Evolutionary conservation across 2,329 filamentous ascomycete genomes (phyloP), one percentile per base, ranked within the genome.

Genomic region (Colletotrichum echinochloae): DNA sequence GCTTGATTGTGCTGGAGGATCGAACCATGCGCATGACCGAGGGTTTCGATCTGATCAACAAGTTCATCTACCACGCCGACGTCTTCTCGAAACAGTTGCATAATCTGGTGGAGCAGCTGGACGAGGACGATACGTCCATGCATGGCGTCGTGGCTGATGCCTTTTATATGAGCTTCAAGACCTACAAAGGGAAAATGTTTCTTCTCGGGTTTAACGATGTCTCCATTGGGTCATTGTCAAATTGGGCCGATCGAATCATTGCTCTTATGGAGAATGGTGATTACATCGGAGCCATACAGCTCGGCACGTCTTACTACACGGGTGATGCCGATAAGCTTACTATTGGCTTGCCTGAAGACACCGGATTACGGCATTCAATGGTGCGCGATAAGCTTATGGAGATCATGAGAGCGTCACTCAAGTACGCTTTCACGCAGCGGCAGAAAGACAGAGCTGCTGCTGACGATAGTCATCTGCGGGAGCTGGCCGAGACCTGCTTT

Each of bases 251-350:
- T 80, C 88, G 96, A 49, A 84, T 99, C 23, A 90, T 98, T 74
- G 95, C 95, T 0, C 86, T 98, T 75, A 98, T 99, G 93, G 95
- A 98, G 79, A 90, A 94, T 66, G 96, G 96, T n/a, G 94, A 98
- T 80, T 97, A 97, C 77, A 92, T 99, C 73, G 92, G 90, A 16
- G 95, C 96, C 1, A 97, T 99, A 71, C 89, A 92, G 73, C 86
- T 99, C 69, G 97, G 95, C 12, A 97, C 94, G 0, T 92, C 92
- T 0, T 99, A 98, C 80, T 98, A 97, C 78, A 91, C 90, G 9
- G 96, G 96, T 30, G 91, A 94, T 76, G 90, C 94, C n/a, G 94
- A 98, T 79, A 98, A 96, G 79, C 87, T 98, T 60, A 98, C 96
- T 0, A 93, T 99, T 65, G 96, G 96, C 0, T 84, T 99, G 12